Evolutionary conservation across 2,329 filamentous ascomycete species (phyloP).

Genomic region (Aurifilum marmelostoma): DNA sequence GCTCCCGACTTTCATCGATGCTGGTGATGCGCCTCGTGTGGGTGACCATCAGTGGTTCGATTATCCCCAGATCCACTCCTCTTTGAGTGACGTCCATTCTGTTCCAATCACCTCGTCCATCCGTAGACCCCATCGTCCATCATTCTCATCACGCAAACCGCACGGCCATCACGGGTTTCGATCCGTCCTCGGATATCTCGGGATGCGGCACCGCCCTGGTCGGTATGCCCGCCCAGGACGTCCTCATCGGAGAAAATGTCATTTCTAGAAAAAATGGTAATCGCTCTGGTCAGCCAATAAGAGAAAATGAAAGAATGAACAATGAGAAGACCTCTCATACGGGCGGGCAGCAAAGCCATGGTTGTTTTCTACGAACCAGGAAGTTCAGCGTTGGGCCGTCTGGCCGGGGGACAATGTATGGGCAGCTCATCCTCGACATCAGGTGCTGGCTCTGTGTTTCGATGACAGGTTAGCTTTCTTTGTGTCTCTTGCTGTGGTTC

Average conservation of each 20-base stretch:
- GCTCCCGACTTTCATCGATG: neutral
- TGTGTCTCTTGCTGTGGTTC: too few relatives aligned
- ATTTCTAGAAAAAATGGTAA: neutral
- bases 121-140: neutral
- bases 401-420: neutral
- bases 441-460: neutral
- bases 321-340: neutral
- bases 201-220: conserved; percentile 7
- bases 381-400: neutral
- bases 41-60: too few relatives aligned
- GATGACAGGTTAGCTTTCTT: neutral
- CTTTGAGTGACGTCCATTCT: too few relatives aligned
- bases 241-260: conserved; percentile 9
- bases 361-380: neutral
- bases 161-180: neutral
- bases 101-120: neutral
- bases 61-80: neutral
- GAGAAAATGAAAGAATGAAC: neutral
- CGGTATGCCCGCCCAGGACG: conserved; percentile 13
- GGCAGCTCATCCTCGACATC: neutral
- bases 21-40: neutral
- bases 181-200: neutral
- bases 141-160: neutral
- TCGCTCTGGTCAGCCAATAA: neutral
- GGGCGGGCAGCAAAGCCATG: neutral